Percentiles rank a stretch among this genome's conserved stretches.
phyloP scores from a whole-genome alignment of 2,329 filamentous ascomycete genomes.

The Paradendryphiella salina region DNA sequence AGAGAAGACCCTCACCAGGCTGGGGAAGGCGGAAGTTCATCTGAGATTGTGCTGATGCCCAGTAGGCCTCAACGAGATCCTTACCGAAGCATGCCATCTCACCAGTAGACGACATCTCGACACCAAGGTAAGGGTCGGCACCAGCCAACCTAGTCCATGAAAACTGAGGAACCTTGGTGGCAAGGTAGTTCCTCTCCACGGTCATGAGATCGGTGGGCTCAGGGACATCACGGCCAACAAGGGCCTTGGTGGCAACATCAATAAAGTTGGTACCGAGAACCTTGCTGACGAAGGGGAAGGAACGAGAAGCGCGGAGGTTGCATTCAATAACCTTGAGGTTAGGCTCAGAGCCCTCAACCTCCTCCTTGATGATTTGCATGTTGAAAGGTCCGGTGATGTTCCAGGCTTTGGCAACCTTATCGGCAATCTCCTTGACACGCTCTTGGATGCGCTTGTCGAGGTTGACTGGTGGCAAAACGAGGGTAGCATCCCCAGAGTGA shows the following conservation, averaged over 20 bases:
- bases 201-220: constrained; percentile 86
- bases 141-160: constrained; percentile 97
- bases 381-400: constrained; percentile 98
- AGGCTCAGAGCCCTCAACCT: constrained; percentile 73
- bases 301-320: constrained; percentile 94
- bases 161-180: constrained; percentile 98
- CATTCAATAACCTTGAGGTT: constrained; percentile 96
- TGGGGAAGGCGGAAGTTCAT: constrained; percentile 99
- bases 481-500: constrained; percentile 94
- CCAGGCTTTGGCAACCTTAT: constrained; percentile 97
- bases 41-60: constrained; percentile 90
- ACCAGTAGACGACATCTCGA: constrained; percentile 96
- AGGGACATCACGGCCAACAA: constrained; percentile 82
- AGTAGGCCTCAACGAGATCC: constrained; percentile 94
- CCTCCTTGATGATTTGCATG: constrained; percentile 99
- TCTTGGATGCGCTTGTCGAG: constrained; percentile 77
- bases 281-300: constrained; percentile 98
- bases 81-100: constrained; percentile 99
- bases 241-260: constrained; percentile 88
- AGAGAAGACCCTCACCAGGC: constrained; percentile 90
- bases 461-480: constrained; percentile 83
- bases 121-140: constrained; percentile 94
- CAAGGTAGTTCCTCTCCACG: constrained; percentile 85
- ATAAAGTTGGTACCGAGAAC: constrained; percentile 97
- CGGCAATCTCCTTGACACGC: constrained; percentile 90